Percentiles rank a stretch among this genome's conserved stretches.
These are phyloP conservation scores for Pseudopyricularia javanii DNA, from an alignment of 2,329 filamentous ascomycete genomes.

Conservation along the genomic window DNA sequence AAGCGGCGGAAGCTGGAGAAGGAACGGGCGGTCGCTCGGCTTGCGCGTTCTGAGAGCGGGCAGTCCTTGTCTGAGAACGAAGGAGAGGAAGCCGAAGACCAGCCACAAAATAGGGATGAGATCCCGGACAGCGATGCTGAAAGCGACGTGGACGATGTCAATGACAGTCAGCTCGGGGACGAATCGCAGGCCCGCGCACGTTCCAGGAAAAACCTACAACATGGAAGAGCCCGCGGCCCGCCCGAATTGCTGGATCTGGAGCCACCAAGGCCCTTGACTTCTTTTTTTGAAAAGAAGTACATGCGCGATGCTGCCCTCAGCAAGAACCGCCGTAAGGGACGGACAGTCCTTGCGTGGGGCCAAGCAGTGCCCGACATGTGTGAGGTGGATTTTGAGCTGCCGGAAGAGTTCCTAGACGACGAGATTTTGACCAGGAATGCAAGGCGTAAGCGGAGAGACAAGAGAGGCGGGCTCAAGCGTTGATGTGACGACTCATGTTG, in stretches of 20 bases:
- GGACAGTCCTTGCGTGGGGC: slow-evolving; percentile 70
- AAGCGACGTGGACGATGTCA: slow-evolving; percentile 57
- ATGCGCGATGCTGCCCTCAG: slow-evolving; percentile 71
- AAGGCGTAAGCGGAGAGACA: slow-evolving; percentile 48
- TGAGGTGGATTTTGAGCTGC: slow-evolving; percentile 63
- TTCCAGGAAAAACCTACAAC: slow-evolving; percentile 12
- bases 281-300: slow-evolving; percentile 73
- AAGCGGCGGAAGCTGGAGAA: slow-evolving; percentile 68
- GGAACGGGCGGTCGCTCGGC: slow-evolving; percentile 46
- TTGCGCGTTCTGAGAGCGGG: slow-evolving; percentile 9
- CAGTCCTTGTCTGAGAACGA: slow-evolving; percentile 8
- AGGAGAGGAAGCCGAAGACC: slow-evolving; percentile 8
- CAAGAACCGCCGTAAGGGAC: slow-evolving; percentile 54
- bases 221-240: not conserved
- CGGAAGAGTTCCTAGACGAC: slow-evolving; percentile 48
- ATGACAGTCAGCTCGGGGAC: slow-evolving; percentile 63
- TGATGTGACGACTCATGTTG: not conserved
- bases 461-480: slow-evolving; percentile 24
- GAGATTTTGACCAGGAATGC: slow-evolving; percentile 46
- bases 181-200: slow-evolving; percentile 49
- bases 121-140: slow-evolving; percentile 27
- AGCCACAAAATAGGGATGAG: not conserved
- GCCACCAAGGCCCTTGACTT: slow-evolving; percentile 56
- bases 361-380: slow-evolving; percentile 62
- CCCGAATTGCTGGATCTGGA: slow-evolving; percentile 19